Conservation (phyloP, 2,329 filamentous ascomycete species). For the Aspergillus proliferans region DNA sequence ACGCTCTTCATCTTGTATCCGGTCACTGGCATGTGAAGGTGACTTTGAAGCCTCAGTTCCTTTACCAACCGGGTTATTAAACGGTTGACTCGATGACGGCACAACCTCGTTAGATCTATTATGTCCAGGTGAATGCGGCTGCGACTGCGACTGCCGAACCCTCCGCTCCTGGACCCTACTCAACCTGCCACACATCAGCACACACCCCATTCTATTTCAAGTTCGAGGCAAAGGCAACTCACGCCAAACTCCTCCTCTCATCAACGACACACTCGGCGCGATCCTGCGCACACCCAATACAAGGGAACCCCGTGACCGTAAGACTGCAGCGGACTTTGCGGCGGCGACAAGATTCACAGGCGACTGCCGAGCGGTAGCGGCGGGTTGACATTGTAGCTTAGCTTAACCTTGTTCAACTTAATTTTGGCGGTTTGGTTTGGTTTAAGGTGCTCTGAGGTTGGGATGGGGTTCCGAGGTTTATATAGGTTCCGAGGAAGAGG, state of each 20-base stretch:
- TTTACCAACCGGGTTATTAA: not conserved
- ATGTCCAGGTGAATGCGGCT: not conserved
- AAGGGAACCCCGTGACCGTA: slow-evolving; percentile 21
- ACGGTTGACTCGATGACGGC: not conserved
- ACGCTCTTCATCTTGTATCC: slow-evolving; percentile 16
- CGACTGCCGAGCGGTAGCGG: slow-evolving; percentile 11
- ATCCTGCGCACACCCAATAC: slow-evolving; percentile 25
- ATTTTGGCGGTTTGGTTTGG: not conserved
- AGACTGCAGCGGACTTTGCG: slow-evolving; percentile 24
- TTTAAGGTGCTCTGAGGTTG: too few relatives aligned
- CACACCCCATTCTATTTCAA: too few relatives aligned
- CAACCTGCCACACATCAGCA: not conserved
- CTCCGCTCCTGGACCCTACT: slow-evolving; percentile 2
- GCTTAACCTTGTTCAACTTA: not conserved
- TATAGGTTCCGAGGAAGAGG: too few relatives aligned
- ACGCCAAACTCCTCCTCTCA: slow-evolving; percentile 2
- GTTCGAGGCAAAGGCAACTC: not conserved
- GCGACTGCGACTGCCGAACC: not conserved
- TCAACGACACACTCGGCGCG: slow-evolving; percentile 20
- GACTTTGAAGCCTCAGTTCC: not conserved
- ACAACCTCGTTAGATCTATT: not conserved
- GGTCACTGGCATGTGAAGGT: not conserved
- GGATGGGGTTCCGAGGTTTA: too few relatives aligned
- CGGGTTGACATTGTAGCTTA: slow-evolving; percentile 6
- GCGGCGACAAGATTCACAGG: slow-evolving; percentile 12